A percentile compares a stretch with the other conserved stretches of the same genome.
Evolutionary conservation across 164 flowering plant species (phyloP).

Genomic region (Brasenia schreberi): DNA sequence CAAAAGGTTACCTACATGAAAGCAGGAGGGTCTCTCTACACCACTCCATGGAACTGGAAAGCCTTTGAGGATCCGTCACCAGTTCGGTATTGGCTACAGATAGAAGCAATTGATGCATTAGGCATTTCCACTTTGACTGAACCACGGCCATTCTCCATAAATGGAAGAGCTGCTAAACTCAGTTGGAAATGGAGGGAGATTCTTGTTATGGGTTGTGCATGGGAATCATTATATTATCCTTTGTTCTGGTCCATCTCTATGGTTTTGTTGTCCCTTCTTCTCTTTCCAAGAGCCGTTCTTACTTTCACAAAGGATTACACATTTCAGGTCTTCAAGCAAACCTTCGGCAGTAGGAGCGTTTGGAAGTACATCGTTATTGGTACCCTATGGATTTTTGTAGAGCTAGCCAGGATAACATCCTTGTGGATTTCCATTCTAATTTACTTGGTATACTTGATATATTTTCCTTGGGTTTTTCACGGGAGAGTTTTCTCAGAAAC

Average conservation of each 20-base stretch:
- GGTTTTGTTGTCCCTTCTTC: slow-evolving; percentile 29
- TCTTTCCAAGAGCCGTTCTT: slow-evolving; percentile 39
- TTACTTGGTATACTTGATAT: slow-evolving; percentile 47
- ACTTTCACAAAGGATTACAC: slow-evolving; percentile 28
- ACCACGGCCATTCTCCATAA: slow-evolving; percentile 70
- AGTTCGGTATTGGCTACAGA: slow-evolving; percentile 67
- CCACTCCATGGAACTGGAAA: slow-evolving; percentile 62
- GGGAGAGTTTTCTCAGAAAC: slow-evolving; percentile 64
- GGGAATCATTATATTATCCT: slow-evolving; percentile 67
- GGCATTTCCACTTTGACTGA: slow-evolving; percentile 46
- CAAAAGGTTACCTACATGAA: slow-evolving; percentile 22
- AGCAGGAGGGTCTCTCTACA: slow-evolving; percentile 52
- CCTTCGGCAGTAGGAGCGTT: slow-evolving; percentile 1
- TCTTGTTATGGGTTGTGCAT: slow-evolving; percentile 85
- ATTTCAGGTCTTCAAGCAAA: slow-evolving; percentile 22
- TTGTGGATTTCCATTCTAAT: slow-evolving; percentile 42
- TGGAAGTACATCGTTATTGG: slow-evolving; percentile 28
- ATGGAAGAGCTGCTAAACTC: slow-evolving; percentile 36
- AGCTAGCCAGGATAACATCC: slow-evolving; percentile 31
- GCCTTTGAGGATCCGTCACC: slow-evolving; percentile 86
- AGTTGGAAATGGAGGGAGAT: slow-evolving; percentile 89
- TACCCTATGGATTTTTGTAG: slow-evolving; percentile 38
- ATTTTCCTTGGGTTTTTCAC: slow-evolving; percentile 59
- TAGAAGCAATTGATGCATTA: slow-evolving; percentile 55
- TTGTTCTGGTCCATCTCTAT: slow-evolving; percentile 41